Conservation (phyloP, 164 flowering plant species). For the Umbilicus rupestris region DNA sequence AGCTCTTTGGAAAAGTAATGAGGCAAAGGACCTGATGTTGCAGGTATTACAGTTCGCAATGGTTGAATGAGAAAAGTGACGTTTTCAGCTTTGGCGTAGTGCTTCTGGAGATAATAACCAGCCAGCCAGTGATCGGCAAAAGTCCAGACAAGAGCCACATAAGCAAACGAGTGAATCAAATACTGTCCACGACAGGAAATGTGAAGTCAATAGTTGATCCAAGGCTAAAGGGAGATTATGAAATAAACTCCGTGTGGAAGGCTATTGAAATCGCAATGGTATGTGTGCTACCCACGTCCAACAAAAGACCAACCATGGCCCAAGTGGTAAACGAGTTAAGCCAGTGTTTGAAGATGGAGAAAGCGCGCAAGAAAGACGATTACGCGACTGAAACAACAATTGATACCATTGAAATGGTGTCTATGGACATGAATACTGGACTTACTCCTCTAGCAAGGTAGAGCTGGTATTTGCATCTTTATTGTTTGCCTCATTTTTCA, state of each 20-base stretch:
- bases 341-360: conserved; percentile 14
- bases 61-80: conserved; percentile 17
- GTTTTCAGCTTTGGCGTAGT: conserved; percentile 23
- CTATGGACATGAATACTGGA: conserved; percentile 6
- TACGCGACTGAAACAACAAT: neutral
- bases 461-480: neutral
- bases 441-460: conserved; percentile 3
- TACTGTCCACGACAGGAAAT: conserved; percentile 17
- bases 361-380: conserved; percentile 1
- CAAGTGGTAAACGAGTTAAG: conserved; percentile 22
- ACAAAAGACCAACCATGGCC: conserved; percentile 24
- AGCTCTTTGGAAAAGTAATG: neutral
- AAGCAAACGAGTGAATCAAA: conserved; percentile 17
- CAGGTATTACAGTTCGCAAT: conserved; percentile 15
- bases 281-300: conserved; percentile 17
- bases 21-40: neutral
- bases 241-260: conserved; percentile 20
- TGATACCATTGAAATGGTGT: neutral
- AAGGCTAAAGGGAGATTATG: conserved; percentile 19
- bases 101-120: conserved; percentile 17
- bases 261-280: conserved; percentile 28
- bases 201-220: conserved; percentile 23
- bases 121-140: conserved; percentile 13
- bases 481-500: neutral
- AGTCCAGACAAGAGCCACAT: conserved; percentile 12